phyloP scores from a whole-genome alignment of 371 early-diverging fungal species.

The Mortierella sp. region DNA sequence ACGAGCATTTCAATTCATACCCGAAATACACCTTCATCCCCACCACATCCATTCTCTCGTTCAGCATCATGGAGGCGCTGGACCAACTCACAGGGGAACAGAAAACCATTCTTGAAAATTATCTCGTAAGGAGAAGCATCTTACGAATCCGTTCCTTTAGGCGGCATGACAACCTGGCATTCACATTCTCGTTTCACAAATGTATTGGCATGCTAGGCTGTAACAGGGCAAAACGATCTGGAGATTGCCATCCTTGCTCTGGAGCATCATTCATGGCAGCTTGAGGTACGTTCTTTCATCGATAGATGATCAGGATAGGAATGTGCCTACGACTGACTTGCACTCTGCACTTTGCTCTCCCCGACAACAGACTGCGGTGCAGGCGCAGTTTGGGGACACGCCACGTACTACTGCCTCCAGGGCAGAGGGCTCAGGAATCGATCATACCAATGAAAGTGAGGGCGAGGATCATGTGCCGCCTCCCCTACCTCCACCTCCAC shows the following conservation, averaged over 20 bases:
- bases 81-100: slow-evolving; percentile 48
- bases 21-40: background rate
- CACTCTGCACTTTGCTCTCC: background rate
- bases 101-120: slow-evolving; percentile 40
- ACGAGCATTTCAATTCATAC: background rate
- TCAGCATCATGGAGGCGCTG: slow-evolving; percentile 37
- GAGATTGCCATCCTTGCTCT: slow-evolving; percentile 48
- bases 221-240: slow-evolving; percentile 54
- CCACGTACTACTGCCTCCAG: slow-evolving; percentile 21
- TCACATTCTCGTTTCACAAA: background rate
- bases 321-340: background rate
- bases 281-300: too few species aligned
- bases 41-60: background rate
- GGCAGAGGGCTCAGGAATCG: slow-evolving; percentile 42
- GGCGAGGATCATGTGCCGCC: slow-evolving; percentile 18
- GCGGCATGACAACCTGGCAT: background rate
- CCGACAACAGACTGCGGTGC: slow-evolving; percentile 44
- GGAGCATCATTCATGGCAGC: slow-evolving; percentile 53
- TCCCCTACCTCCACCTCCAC: slow-evolving; percentile 46
- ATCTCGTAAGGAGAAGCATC: slow-evolving; percentile 35
- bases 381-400: slow-evolving; percentile 55
- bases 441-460: slow-evolving; percentile 9
- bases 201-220: slow-evolving; percentile 27
- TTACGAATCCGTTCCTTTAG: background rate
- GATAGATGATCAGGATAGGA: too few species aligned